A percentile compares a stretch with the other conserved stretches of the same genome.
These are phyloP conservation scores for Marasmius fiardii DNA, from an alignment of 1,284 basidiomycete genomes.

Conservation along the genomic window DNA sequence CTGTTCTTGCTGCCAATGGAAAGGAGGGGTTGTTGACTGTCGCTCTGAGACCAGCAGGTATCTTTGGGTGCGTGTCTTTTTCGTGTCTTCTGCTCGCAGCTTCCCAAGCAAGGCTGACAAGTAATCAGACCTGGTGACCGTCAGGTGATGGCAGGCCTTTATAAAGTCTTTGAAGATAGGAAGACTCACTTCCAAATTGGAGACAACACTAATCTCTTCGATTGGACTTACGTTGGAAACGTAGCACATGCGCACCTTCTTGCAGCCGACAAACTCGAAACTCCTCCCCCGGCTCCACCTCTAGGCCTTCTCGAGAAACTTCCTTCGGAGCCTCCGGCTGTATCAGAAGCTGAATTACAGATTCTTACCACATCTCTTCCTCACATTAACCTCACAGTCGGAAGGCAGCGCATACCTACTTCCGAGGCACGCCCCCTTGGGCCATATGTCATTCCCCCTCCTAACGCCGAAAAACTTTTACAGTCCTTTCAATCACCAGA, in stretches of 20 bases:
- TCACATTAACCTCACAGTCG: slow-evolving; percentile 62
- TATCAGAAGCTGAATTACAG: slow-evolving; percentile 39
- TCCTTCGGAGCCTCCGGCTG: slow-evolving; percentile 33
- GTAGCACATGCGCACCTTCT: slow-evolving; percentile 94
- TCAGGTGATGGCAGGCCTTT: slow-evolving; percentile 81
- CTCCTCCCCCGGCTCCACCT: slow-evolving; percentile 36
- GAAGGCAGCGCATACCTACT: slow-evolving; percentile 67
- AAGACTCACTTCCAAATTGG: slow-evolving; percentile 96
- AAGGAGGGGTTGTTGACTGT: slow-evolving; percentile 83
- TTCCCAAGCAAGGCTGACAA: slow-evolving; percentile 3
- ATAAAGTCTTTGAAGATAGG: slow-evolving; percentile 76
- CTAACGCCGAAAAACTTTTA: slow-evolving; percentile 56
- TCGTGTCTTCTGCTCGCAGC: slow-evolving; percentile 3
- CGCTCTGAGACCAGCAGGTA: slow-evolving; percentile 91
- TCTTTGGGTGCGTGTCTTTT: slow-evolving; percentile 75
- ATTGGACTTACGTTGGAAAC: slow-evolving; percentile 98
- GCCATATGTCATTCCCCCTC: slow-evolving; percentile 63
- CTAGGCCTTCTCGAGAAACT: slow-evolving; percentile 31
- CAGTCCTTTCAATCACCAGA: slow-evolving; percentile 57
- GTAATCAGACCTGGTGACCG: slow-evolving; percentile 82
- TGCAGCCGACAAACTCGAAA: slow-evolving; percentile 81
- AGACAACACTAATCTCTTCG: slow-evolving; percentile 90
- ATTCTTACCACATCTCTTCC: slow-evolving; percentile 58
- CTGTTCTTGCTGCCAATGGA: slow-evolving; percentile 86
- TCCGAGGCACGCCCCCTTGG: slow-evolving; percentile 77